Evolutionary conservation across 176 grass and related monocot genomes (phyloP).

Genomic region (Carex myosuroides): DNA sequence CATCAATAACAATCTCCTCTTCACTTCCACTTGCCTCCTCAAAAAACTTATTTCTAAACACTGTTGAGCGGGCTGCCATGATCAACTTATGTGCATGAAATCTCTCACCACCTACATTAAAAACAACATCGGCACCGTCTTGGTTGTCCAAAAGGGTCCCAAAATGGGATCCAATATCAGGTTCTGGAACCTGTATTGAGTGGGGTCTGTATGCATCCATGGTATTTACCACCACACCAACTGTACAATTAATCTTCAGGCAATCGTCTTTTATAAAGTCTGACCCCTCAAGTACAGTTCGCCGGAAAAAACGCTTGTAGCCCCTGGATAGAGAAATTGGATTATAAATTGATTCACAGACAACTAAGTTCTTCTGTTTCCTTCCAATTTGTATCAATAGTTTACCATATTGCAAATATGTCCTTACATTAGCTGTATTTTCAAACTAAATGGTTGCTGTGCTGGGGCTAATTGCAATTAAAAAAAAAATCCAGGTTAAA

Average conservation of each 20-base stretch:
- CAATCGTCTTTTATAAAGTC: constrained; percentile 89
- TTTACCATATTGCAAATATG: not conserved
- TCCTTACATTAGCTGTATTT: not conserved
- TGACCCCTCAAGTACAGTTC: constrained; percentile 62
- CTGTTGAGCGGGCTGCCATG: constrained; percentile 57
- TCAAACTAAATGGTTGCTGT: not conserved
- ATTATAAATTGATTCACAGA: constrained; percentile 11
- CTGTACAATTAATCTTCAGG: constrained; percentile 94
- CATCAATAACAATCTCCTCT: constrained; percentile 52
- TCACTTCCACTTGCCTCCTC: constrained; percentile 39
- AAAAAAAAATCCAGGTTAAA: not conserved
- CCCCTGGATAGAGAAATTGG: constrained; percentile 49
- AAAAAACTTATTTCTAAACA: constrained; percentile 63
- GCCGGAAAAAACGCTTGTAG: constrained; percentile 79
- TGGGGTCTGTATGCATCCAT: constrained; percentile 60
- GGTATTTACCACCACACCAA: constrained; percentile 68
- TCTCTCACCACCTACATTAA: constrained; percentile 65
- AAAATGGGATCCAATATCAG: constrained; percentile 85
- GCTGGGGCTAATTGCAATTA: not conserved
- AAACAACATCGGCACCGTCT: constrained; percentile 74
- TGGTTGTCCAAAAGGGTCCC: constrained; percentile 62
- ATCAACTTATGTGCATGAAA: constrained; percentile 89
- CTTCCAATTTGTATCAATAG: not conserved
- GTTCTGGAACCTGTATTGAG: constrained; percentile 64
- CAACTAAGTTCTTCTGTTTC: not conserved